phyloP scores from a whole-genome alignment of 495 filamentous ascomycete genomes.

The Amniculicola lignicola region DNA sequence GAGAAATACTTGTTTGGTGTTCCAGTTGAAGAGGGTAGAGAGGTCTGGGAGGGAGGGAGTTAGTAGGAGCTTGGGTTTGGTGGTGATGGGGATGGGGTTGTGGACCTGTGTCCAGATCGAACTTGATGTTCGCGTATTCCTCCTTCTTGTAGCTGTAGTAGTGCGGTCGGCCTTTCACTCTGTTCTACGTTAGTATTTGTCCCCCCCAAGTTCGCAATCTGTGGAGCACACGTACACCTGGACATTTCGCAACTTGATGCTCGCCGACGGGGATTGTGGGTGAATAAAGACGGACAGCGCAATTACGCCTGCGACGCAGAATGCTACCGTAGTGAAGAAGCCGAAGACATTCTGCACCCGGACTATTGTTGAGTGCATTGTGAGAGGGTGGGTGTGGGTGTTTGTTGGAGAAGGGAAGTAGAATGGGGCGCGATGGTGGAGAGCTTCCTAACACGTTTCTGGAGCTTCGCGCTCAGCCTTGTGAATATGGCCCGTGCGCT shows the following conservation, averaged over 20 bases:
- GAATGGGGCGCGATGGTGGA: not conserved
- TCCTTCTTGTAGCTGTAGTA: slow-evolving; percentile 91
- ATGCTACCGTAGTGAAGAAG: slow-evolving; percentile 94
- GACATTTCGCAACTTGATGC: slow-evolving; percentile 68
- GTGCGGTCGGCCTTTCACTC: slow-evolving; percentile 81
- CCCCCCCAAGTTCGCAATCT: too few relatives aligned
- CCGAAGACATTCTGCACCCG: slow-evolving; percentile 91
- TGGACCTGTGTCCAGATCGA: slow-evolving; percentile 76
- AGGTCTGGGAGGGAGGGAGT: slow-evolving; percentile 56
- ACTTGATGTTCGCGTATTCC: slow-evolving; percentile 90
- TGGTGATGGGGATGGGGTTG: not conserved
- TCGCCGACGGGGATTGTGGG: slow-evolving; percentile 63
- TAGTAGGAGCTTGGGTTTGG: slow-evolving; percentile 14
- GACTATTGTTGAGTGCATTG: slow-evolving; percentile 83
- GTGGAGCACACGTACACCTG: slow-evolving; percentile 66
- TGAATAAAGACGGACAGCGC: slow-evolving; percentile 73
- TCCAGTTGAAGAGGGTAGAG: slow-evolving; percentile 94
- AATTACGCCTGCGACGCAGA: slow-evolving; percentile 72
- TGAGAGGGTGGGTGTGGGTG: slow-evolving; percentile 31
- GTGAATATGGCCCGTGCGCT: not conserved
- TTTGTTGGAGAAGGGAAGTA: not conserved
- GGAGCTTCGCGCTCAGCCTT: slow-evolving; percentile 14
- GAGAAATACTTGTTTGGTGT: slow-evolving; percentile 98
- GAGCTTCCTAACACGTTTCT: slow-evolving; percentile 27
- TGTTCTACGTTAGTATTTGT: too few relatives aligned